Evolutionary conservation across 441 rosid species (phyloP), one percentile per base, ranked within the genome.

Genomic region (Flueggea neowawraea): DNA sequence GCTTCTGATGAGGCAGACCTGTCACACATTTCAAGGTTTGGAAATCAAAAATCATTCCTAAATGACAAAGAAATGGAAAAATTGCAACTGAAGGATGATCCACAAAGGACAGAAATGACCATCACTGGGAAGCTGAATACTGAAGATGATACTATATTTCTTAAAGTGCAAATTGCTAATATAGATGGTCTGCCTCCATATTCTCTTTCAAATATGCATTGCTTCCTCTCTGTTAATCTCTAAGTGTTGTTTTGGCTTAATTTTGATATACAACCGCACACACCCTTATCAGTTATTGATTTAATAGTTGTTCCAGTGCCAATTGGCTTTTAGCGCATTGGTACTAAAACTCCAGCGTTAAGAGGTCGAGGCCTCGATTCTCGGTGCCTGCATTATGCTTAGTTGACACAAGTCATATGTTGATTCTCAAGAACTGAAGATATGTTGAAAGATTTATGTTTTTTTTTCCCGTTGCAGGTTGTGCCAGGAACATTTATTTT

Each of bases 101-200:
- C 41, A 36, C 41, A 36, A 5, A 36, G 41, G 9, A 85, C 95
- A 0, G 80, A 88, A 51, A 88, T 90, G 98, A 80, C 85, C 0
- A 87, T 93, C 66, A 90, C 85, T 1, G 97, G 97, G 58, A 78
- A 78, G 16, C 72, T 84, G 87, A 86, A 87, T 75, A 73, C 90
- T 41, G 90, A 83, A 62, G 86, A 90, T 65, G 88, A 87, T 54
- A 77, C 93, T 33, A 81, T 93, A 70, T 86, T 81, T 66, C 97
- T 93, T 59, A 85, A 82, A 82, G 92, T 93, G 31, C 93, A 88
- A 72, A 90, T 36, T 36, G 9, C 41, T 36, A 36, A 36, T 36
- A 36, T 0, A 36, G 41, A 36, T 8, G 41, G 41, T 36, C 41
- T 36, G 41, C 9, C 41, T 36, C 41, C 41, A 36, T 36, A 36